Evolutionary conservation across 2,329 filamentous ascomycete genomes (phyloP).

Genomic region (Colletotrichum sp.): DNA sequence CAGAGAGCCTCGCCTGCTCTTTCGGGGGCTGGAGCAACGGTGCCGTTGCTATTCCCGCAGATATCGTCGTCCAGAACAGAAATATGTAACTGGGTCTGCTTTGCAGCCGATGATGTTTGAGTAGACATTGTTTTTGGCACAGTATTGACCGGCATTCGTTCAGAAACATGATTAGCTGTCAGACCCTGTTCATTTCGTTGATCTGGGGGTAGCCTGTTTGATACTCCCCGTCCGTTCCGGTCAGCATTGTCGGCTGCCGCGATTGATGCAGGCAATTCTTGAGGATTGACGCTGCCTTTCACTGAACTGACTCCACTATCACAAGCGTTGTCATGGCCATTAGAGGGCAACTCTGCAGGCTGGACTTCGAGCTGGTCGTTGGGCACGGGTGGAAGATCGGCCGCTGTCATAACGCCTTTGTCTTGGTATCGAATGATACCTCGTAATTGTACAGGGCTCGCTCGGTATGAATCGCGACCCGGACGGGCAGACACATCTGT

Average conservation of each 20-base stretch:
- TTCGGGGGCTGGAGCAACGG: background rate
- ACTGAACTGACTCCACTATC: background rate
- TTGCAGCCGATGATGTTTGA: background rate
- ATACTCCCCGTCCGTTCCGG: background rate
- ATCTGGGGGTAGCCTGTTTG: background rate
- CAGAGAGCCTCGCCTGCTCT: background rate
- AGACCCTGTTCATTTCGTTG: background rate
- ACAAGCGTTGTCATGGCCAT: background rate
- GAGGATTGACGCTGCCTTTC: background rate
- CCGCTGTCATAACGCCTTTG: slow-evolving; percentile 13
- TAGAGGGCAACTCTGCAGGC: background rate
- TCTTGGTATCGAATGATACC: slow-evolving; percentile 24
- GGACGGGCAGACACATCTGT: background rate
- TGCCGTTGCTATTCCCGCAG: background rate
- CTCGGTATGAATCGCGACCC: no score
- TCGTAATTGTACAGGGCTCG: background rate
- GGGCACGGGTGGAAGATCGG: background rate
- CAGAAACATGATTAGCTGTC: background rate
- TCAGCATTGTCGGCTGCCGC: background rate
- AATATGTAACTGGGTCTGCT: background rate
- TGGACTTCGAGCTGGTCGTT: slow-evolving; percentile 19
- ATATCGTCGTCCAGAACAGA: background rate
- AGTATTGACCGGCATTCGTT: background rate
- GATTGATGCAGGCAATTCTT: background rate
- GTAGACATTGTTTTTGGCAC: background rate